phyloP scores from a whole-genome alignment of 1,284 basidiomycete species.

The Ceratobasidium sp. region DNA sequence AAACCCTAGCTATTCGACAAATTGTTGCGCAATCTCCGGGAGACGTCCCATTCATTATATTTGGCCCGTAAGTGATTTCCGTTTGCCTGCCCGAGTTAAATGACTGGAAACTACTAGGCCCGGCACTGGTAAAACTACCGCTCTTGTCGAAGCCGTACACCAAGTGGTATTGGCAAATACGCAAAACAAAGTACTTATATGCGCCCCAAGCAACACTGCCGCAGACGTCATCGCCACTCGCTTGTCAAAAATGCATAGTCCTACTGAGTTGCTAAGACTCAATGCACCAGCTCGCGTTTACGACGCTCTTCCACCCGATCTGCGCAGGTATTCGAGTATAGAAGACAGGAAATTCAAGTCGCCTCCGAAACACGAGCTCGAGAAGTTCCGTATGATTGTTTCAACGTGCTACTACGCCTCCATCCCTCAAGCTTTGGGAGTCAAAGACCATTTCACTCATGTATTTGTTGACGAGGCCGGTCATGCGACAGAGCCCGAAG shows the following conservation, averaged over 20 bases:
- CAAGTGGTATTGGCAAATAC: conserved; percentile 60
- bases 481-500: conserved; percentile 68
- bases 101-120: conserved; percentile 52
- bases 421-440: conserved; percentile 61
- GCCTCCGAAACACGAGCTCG: conserved; percentile 48
- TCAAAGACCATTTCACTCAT: conserved; percentile 64
- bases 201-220: conserved; percentile 68
- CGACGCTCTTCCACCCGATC: conserved; percentile 2
- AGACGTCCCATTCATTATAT: conserved; percentile 64
- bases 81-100: neutral
- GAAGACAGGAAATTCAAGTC: conserved; percentile 26
- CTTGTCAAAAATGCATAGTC: conserved; percentile 48
- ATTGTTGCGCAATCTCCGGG: conserved; percentile 58
- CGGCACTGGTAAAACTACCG: conserved; percentile 73
- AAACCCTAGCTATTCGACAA: conserved; percentile 61
- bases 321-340: conserved; percentile 18
- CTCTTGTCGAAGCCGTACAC: conserved; percentile 68
- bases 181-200: conserved; percentile 61
- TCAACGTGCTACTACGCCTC: conserved; percentile 67
- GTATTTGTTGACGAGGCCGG: conserved; percentile 73
- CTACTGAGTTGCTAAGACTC: conserved; percentile 63
- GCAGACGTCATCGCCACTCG: conserved; percentile 65
- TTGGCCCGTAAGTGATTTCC: conserved; percentile 65
- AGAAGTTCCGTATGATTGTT: conserved; percentile 62
- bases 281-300: conserved; percentile 64